Evolutionary conservation across 495 filamentous ascomycete genomes (phyloP), one percentile per base, ranked within the genome.

Genomic region (Lindgomyces ingoldianus): DNA sequence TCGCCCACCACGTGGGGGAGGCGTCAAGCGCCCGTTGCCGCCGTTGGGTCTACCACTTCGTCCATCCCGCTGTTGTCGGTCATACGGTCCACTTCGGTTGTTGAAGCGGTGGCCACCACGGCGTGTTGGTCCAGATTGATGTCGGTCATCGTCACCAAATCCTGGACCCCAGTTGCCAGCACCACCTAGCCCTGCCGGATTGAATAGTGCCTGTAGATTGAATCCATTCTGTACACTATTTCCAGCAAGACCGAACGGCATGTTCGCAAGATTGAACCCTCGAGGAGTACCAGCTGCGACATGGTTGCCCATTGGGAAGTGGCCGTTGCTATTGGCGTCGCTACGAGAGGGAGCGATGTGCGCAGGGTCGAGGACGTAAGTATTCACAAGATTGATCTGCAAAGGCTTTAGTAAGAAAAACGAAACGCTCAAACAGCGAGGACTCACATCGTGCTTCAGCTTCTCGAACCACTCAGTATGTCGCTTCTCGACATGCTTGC

Each of bases 291-390:
- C 93, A n/a, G 87, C 81, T 24, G 87, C 84, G 42, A 81, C 79
- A 62, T 91, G 86, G 49, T 87, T 87, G 69, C 87, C 84, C 29
- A 89, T 81, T 0, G 92, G 91, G 80, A 96, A 96, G 75, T 98
- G 94, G 1, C 93, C 93, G 68, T 98, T 98, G 76, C 89, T 93
- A 72, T 96, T 97, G n/a, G 94, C 88, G 74, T 99, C 96, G 19
- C 91, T 93, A 21, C 91, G 85, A 0, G 92, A 91, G 12, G 95
- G 90, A 48, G 92, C 88, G 73, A 97, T 92, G 72, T 96, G 92
- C 18, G 93, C 84, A 21, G 94, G 94, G 70, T 99, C 94, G 10
- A 96, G 75, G 11, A 96, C 91, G 73, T 98, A 99, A 19, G 87
- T 84, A 71, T 98, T 99, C 68, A 99, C 87, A 19, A 98, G 84